phyloP scores from a whole-genome alignment of 2,329 filamentous ascomycete species.

The Pseudocercospora fijiensis region DNA sequence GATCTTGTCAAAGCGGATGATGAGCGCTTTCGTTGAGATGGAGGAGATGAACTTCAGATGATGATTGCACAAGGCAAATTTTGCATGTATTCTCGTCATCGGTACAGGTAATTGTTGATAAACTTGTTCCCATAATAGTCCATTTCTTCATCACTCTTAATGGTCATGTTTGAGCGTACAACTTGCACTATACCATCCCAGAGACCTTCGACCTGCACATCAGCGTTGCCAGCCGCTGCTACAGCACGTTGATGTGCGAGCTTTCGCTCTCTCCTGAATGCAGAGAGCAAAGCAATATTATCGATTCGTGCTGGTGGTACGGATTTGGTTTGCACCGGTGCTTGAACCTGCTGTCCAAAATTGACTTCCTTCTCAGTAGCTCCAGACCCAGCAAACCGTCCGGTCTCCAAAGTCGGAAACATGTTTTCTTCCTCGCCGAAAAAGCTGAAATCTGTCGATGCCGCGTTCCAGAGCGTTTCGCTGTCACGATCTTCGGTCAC shows the following conservation, averaged over 20 bases:
- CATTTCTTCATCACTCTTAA: slow-evolving; percentile 35
- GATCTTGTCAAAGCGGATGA: slow-evolving; percentile 36
- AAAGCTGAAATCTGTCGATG: slow-evolving; percentile 55
- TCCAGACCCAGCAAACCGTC: slow-evolving; percentile 19
- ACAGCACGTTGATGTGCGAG: slow-evolving; percentile 46
- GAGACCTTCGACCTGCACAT: slow-evolving; percentile 53
- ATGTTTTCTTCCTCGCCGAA: slow-evolving; percentile 56
- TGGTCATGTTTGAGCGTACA: slow-evolving; percentile 43
- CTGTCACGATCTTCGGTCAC: slow-evolving; percentile 60
- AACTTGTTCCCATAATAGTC: slow-evolving; percentile 40
- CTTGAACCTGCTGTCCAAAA: slow-evolving; percentile 10
- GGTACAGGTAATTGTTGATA: slow-evolving; percentile 33
- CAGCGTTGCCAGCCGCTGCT: slow-evolving; percentile 35
- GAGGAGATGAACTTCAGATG: not conserved
- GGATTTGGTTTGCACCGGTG: not conserved
- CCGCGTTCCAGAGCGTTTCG: slow-evolving; percentile 60
- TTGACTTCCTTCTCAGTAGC: slow-evolving; percentile 31
- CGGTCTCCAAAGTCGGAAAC: slow-evolving; percentile 32
- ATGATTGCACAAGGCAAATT: too few relatives aligned
- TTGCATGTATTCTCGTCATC: slow-evolving; percentile 17
- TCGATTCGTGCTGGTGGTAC: slow-evolving; percentile 42
- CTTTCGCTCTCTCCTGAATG: slow-evolving; percentile 55
- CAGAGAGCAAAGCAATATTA: slow-evolving; percentile 54
- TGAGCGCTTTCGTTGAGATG: slow-evolving; percentile 18
- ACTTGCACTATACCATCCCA: slow-evolving; percentile 62